Conservation (phyloP, 176 grass and related monocot genomes). For the Eremochloa ophiuroides region DNA sequence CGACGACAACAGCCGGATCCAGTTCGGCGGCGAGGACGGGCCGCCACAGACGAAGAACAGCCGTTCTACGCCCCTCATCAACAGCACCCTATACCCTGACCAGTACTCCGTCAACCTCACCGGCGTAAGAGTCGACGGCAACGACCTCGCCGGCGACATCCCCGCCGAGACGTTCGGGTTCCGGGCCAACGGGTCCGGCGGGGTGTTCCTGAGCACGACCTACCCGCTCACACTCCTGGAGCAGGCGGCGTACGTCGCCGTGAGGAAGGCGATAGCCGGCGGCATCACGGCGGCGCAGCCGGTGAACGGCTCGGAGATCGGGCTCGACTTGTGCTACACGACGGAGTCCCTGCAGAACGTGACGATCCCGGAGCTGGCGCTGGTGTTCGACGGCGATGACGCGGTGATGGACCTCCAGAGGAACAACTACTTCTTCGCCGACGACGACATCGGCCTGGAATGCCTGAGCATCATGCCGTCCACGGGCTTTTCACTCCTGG, state of each 20-base stretch:
- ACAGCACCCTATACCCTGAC: background rate
- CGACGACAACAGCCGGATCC: background rate
- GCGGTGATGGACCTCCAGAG: background rate
- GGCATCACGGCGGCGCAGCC: background rate
- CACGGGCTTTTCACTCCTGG: background rate
- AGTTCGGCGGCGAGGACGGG: background rate
- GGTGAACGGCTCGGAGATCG: background rate
- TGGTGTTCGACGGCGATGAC: background rate
- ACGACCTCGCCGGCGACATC: background rate
- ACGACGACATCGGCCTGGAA: background rate
- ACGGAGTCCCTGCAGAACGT: background rate
- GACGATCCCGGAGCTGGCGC: background rate
- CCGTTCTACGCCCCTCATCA: background rate
- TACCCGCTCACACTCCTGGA: background rate
- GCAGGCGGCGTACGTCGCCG: background rate
- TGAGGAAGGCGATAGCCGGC: background rate
- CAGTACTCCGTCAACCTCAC: background rate
- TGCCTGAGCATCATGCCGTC: constrained; percentile 22
- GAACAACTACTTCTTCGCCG: constrained; percentile 14
- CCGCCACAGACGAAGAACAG: background rate
- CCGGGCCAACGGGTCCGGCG: constrained; percentile 16
- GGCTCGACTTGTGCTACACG: constrained; percentile 11
- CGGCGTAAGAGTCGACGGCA: constrained; percentile 1
- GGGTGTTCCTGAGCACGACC: constrained; percentile 24
- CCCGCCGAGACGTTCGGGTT: background rate